These are phyloP conservation scores for Sphagnum fallax DNA, from an alignment of 228 moss, liverwort and hornwort genomes.

Conservation along the genomic window DNA sequence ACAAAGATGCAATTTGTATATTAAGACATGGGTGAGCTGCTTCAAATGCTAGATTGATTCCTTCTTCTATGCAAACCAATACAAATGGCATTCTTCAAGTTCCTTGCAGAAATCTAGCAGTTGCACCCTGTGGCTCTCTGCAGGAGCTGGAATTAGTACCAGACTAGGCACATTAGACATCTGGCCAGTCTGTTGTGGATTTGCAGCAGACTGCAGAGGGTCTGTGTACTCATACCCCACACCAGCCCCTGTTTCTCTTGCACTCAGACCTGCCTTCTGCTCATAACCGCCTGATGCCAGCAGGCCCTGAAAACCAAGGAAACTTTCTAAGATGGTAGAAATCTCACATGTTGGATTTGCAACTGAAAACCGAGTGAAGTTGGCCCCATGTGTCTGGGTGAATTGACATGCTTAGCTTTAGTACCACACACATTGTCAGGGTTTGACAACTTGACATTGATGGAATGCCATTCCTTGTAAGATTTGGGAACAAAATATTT, in stretches of 20 bases:
- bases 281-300: conserved; percentile 4
- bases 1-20: conserved; percentile 1
- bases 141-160: conserved; percentile 5
- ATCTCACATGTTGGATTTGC: not conserved
- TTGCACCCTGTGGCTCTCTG: conserved; percentile 4
- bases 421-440: too few relatives aligned
- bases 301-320: conserved; percentile 5
- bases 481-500: too few relatives aligned
- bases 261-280: not conserved
- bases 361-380: not conserved
- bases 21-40: not conserved
- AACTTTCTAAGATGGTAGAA: not conserved
- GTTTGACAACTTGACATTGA: too few relatives aligned
- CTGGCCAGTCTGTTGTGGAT: conserved; percentile 6
- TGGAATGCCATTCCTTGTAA: too few relatives aligned
- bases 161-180: conserved; percentile 1
- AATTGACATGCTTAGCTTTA: too few relatives aligned
- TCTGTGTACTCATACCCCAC: conserved; percentile 1
- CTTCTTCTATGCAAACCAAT: conserved; percentile 18
- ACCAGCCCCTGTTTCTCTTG: not conserved
- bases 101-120: conserved; percentile 18
- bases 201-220: conserved; percentile 7
- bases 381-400: not conserved
- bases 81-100: conserved; percentile 17
- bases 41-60: conserved; percentile 23